phyloP scores from a whole-genome alignment of 129 eudicot species.

The Tagetes patula region DNA sequence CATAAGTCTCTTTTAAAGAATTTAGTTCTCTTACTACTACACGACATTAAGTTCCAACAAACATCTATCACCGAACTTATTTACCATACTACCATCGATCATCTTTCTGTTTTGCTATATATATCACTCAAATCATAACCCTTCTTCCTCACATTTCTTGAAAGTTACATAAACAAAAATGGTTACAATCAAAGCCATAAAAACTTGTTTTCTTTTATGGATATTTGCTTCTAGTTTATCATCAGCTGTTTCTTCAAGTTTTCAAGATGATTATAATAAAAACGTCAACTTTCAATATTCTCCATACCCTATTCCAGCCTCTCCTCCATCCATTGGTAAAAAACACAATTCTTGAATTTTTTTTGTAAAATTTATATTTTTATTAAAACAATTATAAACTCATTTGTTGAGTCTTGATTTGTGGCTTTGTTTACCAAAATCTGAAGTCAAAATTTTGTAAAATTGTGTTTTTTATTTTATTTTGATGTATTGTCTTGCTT shows the following conservation, averaged over 20 bases:
- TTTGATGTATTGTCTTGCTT: no score
- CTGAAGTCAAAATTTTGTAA: neutral
- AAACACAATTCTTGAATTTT: neutral
- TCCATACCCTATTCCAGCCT: conserved; percentile 18
- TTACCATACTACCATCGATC: conserved; percentile 22
- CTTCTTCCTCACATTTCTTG: conserved; percentile 16
- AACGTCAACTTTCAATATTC: conserved; percentile 22
- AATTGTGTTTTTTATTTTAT: no score
- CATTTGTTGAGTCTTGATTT: conserved; percentile 17
- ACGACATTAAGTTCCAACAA: no score
- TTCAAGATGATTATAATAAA: conserved; percentile 21
- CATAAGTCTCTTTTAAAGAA: no score
- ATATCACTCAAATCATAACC: conserved; percentile 21
- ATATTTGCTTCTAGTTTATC: conserved; percentile 29
- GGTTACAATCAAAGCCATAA: conserved; percentile 29
- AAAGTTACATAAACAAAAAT: conserved; percentile 21
- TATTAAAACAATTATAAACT: neutral
- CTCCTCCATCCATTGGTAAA: conserved; percentile 36
- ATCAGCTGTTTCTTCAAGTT: conserved; percentile 24
- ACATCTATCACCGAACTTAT: neutral
- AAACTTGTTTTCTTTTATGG: conserved; percentile 27
- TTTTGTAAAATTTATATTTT: neutral
- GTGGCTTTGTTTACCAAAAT: neutral
- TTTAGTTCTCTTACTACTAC: no score
- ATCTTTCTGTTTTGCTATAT: conserved; percentile 25